These are phyloP conservation scores for Entonaema liquescens DNA, from an alignment of 495 filamentous ascomycete species.

Conservation along the genomic window DNA sequence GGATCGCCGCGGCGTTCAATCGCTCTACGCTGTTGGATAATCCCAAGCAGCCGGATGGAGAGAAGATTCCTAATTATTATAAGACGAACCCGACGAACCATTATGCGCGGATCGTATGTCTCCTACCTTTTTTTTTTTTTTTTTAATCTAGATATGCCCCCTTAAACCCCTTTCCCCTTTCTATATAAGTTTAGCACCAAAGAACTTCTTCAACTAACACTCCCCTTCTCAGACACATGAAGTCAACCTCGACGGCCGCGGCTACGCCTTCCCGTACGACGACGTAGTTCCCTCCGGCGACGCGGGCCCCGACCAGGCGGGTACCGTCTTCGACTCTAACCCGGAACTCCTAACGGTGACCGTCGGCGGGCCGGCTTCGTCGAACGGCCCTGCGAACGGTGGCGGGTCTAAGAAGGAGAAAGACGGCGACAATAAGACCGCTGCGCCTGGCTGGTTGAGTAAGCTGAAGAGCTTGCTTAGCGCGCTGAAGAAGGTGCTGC, in stretches of 20 bases:
- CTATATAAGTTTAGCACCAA: too few species aligned
- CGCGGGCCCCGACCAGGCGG: constrained; percentile 63
- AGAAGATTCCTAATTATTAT: constrained; percentile 61
- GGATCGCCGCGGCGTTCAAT: constrained; percentile 74
- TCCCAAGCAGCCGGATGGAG: constrained; percentile 60
- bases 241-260: constrained; percentile 66
- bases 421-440: neutral
- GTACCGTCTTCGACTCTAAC: constrained; percentile 65
- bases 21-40: constrained; percentile 67
- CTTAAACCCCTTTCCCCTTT: neutral
- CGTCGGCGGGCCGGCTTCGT: constrained; percentile 63
- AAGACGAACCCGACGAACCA: constrained; percentile 69
- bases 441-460: neutral
- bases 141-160: neutral
- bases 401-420: constrained; percentile 12
- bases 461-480: constrained; percentile 20
- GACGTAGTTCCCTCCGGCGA: constrained; percentile 70
- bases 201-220: too few species aligned
- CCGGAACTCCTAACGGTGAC: constrained; percentile 68
- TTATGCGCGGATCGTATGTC: constrained; percentile 65
- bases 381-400: neutral
- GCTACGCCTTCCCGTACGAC: constrained; percentile 84
- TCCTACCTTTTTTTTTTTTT: neutral
- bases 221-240: constrained; percentile 56
- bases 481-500: constrained; percentile 27